phyloP scores from a whole-genome alignment of 2,329 filamentous ascomycete species.

The Didymella sp. region DNA sequence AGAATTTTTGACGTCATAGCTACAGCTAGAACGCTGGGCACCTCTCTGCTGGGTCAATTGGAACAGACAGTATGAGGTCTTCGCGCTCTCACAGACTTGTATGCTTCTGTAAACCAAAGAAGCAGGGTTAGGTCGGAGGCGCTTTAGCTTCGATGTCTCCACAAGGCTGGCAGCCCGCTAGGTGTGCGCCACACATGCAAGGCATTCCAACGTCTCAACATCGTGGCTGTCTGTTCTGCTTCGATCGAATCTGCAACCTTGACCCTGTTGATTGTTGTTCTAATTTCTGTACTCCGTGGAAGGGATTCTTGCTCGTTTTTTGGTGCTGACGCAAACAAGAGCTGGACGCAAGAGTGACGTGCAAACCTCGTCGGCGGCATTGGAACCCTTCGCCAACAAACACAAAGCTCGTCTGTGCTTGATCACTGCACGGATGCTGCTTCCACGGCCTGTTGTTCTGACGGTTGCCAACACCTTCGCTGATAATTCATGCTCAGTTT shows the following conservation, averaged over 20 bases:
- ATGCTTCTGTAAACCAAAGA: neutral
- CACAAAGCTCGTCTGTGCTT: neutral
- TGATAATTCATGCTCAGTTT: neutral
- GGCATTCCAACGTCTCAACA: neutral
- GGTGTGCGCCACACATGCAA: neutral
- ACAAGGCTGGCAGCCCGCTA: neutral
- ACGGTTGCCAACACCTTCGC: neutral
- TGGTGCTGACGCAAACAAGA: neutral
- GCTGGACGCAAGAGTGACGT: constrained; percentile 1
- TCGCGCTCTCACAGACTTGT: neutral
- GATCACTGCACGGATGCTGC: neutral
- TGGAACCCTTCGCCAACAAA: neutral
- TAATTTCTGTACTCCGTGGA: neutral
- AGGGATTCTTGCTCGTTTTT: neutral
- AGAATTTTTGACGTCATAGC: neutral
- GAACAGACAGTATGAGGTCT: neutral
- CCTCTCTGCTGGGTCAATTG: neutral
- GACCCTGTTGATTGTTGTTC: too few relatives aligned
- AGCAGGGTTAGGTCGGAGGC: neutral
- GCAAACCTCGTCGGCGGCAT: neutral
- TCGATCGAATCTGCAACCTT: neutral
- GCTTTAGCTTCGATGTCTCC: neutral
- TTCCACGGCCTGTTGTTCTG: neutral
- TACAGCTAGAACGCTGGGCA: neutral
- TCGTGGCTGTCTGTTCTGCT: neutral